phyloP scores from a whole-genome alignment of 2,329 filamentous ascomycete genomes.

The Karstenula rhodostoma region DNA sequence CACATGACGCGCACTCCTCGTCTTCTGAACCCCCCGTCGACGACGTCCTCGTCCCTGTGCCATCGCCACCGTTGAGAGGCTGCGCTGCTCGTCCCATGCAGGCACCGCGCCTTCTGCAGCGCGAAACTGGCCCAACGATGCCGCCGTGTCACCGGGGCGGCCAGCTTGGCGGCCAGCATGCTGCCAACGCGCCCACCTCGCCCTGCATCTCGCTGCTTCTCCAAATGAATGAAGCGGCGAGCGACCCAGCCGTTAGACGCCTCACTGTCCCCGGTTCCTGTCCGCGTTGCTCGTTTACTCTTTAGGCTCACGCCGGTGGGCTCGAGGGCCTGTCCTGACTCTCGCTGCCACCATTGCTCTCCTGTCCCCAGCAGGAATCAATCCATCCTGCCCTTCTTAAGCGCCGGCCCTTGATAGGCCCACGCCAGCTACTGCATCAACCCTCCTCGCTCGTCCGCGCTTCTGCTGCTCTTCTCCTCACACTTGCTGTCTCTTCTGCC shows the following conservation, averaged over 20 bases:
- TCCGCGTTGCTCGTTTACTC: no score
- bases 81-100: slow-evolving; percentile 39
- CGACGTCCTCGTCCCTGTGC: slow-evolving; percentile 34
- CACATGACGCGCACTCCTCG: slow-evolving; percentile 21
- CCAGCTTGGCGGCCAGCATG: slow-evolving; percentile 42
- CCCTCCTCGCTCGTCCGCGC: slow-evolving; percentile 41
- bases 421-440: slow-evolving; percentile 39
- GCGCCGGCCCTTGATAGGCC: slow-evolving; percentile 49
- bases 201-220: slow-evolving; percentile 29
- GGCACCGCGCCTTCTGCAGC: slow-evolving; percentile 43
- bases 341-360: slow-evolving; percentile 27
- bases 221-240: slow-evolving; percentile 37
- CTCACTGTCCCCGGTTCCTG: slow-evolving; percentile 36
- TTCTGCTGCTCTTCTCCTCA: slow-evolving; percentile 39
- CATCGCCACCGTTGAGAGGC: slow-evolving; percentile 35
- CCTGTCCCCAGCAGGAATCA: slow-evolving; percentile 50
- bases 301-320: slow-evolving; percentile 27
- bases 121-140: slow-evolving; percentile 44
- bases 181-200: not conserved
- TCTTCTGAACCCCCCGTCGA: slow-evolving; percentile 29
- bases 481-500: slow-evolving; percentile 35
- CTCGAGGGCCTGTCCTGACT: slow-evolving; percentile 31
- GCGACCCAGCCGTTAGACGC: slow-evolving; percentile 44
- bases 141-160: slow-evolving; percentile 34
- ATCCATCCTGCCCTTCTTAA: slow-evolving; percentile 44